Evolutionary conservation across 768 basidiomycete species (phyloP), one percentile per base, ranked within the genome.

Genomic region (Termitomyces sp.): DNA sequence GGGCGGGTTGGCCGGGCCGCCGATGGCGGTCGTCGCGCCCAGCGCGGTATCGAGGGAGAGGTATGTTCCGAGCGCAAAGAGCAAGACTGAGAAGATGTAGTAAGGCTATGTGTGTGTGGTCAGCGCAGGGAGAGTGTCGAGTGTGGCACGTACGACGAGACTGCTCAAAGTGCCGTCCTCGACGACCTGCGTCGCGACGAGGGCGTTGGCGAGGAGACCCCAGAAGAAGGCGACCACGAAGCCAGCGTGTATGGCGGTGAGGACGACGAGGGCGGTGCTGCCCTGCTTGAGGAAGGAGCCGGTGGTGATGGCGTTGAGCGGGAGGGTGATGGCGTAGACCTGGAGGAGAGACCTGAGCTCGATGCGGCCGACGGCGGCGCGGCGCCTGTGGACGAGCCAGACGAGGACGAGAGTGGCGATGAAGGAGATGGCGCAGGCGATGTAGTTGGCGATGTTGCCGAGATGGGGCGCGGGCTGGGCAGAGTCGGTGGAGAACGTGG

Each of bases 341-440:
- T 73, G 62, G 36, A 92, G 76, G 70, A 93, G 84, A 4, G 79
- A 65, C 22, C 87, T 80, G 38, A 94, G 75, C 73, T 94, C 92
- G 53, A 85, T 64, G 20, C 91, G 88, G 75, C 93, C 95, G 38
- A 98, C 96, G 18, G 96, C 96, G 12, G 95, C 96, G 65, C 85
- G 87, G 54, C 96, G 75, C 52, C 85, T 74, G 56, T 80, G 77
- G 14, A 85, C 81, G 48, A 78, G 69, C 33, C 76, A 73, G 42
- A 92, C 77, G 43, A 98, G 78, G 36, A 68, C 69, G 24, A 78
- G 61, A n/a, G 84, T 72, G 64, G 88, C 9, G 30, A 91, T 46
- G 59, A 93, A 72, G 65, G 87, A 87, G 51, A 92, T 66, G n/a
- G 77, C 87, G 64, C 92, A 96, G 4, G 82, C 80, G 60, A 92